These are phyloP conservation scores for Colletotrichum cordylinicola DNA, from an alignment of 2,329 filamentous ascomycete genomes.

Conservation along the genomic window DNA sequence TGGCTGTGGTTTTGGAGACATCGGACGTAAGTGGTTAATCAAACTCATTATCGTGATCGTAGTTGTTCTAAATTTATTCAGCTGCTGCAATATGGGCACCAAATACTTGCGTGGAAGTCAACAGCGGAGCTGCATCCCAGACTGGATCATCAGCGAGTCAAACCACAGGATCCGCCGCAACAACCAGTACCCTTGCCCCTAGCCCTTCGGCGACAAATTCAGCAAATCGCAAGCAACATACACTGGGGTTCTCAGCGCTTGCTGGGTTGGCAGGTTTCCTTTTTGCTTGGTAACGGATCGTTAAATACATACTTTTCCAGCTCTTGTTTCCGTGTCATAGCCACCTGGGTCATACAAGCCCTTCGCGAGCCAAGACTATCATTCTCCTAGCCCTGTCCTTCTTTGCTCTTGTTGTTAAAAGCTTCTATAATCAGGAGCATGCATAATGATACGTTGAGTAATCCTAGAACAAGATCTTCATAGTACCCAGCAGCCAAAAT, in stretches of 20 bases:
- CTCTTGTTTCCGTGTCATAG: background rate
- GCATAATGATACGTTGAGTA: rapidly evolving
- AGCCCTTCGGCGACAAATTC: background rate
- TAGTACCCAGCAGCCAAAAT: no score
- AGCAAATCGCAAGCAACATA: background rate
- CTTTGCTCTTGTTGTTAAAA: no score
- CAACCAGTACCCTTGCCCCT: background rate
- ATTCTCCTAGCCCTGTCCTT: no score
- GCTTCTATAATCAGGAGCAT: background rate
- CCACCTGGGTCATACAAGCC: background rate
- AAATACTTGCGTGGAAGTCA: background rate
- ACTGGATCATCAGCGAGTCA: background rate
- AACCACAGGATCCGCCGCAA: background rate
- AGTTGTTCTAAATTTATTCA: background rate
- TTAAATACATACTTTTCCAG: background rate
- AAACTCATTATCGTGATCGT: background rate
- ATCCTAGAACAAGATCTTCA: rapidly evolving
- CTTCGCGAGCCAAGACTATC: background rate
- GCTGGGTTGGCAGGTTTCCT: background rate
- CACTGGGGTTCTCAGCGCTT: rapidly evolving
- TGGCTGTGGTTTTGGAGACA: background rate
- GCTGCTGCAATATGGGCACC: background rate
- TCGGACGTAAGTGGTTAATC: background rate
- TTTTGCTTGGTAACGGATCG: background rate
- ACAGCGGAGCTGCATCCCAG: background rate